Base-by-base conservation (phyloP, 2,329 filamentous ascomycete species). In the Botrytis elliptica region DNA sequence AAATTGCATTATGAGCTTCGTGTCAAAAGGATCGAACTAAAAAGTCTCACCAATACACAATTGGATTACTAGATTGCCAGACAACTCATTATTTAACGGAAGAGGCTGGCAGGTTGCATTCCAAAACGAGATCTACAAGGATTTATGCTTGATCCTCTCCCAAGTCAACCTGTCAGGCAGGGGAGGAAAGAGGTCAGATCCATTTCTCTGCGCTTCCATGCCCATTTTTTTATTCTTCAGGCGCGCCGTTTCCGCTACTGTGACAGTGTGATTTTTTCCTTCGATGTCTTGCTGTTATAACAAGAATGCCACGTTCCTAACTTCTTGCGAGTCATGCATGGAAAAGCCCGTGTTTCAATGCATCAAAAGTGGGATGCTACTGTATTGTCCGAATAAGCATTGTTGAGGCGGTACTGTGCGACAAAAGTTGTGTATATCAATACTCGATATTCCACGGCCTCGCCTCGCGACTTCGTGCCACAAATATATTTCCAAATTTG, bases 311-410 rank as follows among this genome's bases (percentile, higher is more conserved):
- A 72, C 64, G 71, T 68, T 69, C 49, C 49, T 57, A 57, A 10
- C 10, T 57, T 69, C 52, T 72, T 68, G 52, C 71, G 71, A 72
- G 71, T 72, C 71, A 72, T 72, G 63, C 71, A 49, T 72, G 33
- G 62, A 46, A 69, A 59, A 36, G 64, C 46, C 71, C 40, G 71
- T 69, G 71, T 68, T 62, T 33, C 52, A 72, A 52, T 72, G 63
- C 64, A 59, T 72, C 71, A 69, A 72, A 40, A 69, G 64, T 72
- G 71, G 71, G 71, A 72, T 72, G 40, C 29, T 29, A 29, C 38
- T 38, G 49, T 59, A 57, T 69, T 42, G 40, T 33, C 66, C 66
- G 62, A 64, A 46, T 33, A 55, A 67, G 62, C 38, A 22, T 36
- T 38, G 25, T 71, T 55, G 69, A 46, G 44, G 70, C 62, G 22